Base-by-base conservation (phyloP, 2,329 filamentous ascomycete genomes). In the Claviceps sp. region DNA sequence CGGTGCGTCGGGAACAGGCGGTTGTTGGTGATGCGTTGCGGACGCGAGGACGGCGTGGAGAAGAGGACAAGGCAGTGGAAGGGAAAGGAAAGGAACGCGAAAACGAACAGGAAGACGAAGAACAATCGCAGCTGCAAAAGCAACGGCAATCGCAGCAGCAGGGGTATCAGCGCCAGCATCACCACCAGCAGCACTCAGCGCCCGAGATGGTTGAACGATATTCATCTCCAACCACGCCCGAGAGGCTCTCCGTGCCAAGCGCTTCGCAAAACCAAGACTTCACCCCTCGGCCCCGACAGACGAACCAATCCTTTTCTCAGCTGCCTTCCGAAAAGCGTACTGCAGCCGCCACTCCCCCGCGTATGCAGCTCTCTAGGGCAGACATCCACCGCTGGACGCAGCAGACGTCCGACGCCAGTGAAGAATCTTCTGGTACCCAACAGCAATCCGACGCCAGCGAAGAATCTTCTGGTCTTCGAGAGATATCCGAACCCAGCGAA, bases 191-290 rank as follows among this genome's bases (percentile, higher is more conserved):
- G 26, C 45, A 44, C 13, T 39, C 44, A n/a, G 22, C 26, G 17
- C 13, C 19, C 7, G 5, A 34, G 37, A n/a, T 30, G 17, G n/a
- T 41, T 22, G 47, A 51, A 14, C 48, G 52, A 16, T 40, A 50
- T 5, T 50, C 56, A 10, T 61, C 64, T 37, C 60, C 65, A 0
- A 60, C 59, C 4, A 67, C 67, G 3, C 63, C 67, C 1, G 66
- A 70, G n/a, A 61, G 58, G 16, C 50, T 63, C 8, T 48, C 56
- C 0, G 63, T 65, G 51, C 65, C 68, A 0, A 60, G 66, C 1
- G 67, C 75, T 7, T 62, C 68, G 24, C 73, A 76, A 58, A 76
- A 76, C 60, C 64, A 63, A 50, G 72, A 76, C 58, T 77, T 77
- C 48, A 74, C 72, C 0, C 75, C 75, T 1, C 68, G 62, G 3